Evolutionary conservation across 139 green algal genomes (phyloP).

Genomic region (Eudorina sp.): DNA sequence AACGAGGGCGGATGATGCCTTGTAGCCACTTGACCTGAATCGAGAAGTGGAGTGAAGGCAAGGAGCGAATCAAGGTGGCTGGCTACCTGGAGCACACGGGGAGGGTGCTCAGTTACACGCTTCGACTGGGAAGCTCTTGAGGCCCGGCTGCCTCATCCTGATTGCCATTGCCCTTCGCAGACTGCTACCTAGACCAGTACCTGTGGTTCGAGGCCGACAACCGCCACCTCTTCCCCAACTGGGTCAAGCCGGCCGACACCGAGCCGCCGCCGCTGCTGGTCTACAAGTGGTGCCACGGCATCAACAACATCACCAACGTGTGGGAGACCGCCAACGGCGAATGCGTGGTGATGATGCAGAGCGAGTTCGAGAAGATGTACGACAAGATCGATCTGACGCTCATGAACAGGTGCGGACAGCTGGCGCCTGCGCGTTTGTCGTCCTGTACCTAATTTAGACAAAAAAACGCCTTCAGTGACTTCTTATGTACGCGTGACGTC

Average conservation of each 20-base stretch:
- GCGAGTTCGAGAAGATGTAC: conserved; percentile 97
- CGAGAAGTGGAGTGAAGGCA: too few relatives aligned
- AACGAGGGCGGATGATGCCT: too few relatives aligned
- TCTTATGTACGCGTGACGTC: too few relatives aligned
- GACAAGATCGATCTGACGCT: conserved; percentile 99
- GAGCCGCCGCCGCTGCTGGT: conserved; percentile 98
- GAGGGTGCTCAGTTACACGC: too few relatives aligned
- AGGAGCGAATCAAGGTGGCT: too few relatives aligned
- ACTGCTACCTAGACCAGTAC: conserved; percentile 98
- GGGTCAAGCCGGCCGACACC: conserved; percentile 97
- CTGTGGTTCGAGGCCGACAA: conserved; percentile 95
- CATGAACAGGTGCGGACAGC: conserved; percentile 91
- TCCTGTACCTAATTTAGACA: too few relatives aligned
- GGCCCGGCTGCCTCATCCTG: too few relatives aligned
- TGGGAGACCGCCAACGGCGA: conserved; percentile 97
- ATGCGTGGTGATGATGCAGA: conserved; percentile 99
- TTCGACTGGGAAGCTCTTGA: too few relatives aligned
- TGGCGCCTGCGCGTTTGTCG: too few relatives aligned
- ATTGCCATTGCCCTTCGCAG: not conserved
- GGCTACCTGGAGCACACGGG: too few relatives aligned
- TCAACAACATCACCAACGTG: conserved; percentile 96
- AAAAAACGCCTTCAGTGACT: too few relatives aligned
- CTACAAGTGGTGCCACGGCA: conserved; percentile 98
- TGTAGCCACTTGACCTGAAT: too few relatives aligned
- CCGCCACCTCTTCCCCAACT: conserved; percentile 98